phyloP scores from a whole-genome alignment of 1,139 yeast species.

The Wickerhamiella pararugosa region DNA sequence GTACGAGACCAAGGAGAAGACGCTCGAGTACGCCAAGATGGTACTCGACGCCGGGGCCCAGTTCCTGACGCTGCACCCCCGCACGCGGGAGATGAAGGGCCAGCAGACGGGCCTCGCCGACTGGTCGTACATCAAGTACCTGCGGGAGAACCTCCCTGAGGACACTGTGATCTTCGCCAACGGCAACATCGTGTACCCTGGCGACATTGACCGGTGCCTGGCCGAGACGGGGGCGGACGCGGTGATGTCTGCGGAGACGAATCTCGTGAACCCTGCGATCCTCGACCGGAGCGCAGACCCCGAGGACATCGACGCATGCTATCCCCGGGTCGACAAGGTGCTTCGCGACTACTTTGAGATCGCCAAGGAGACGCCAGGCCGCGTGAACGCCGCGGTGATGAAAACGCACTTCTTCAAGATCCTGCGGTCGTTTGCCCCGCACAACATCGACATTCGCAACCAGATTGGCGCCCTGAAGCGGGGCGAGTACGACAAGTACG shows the following conservation, averaged over 20 bases:
- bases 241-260: slow-evolving; percentile 96
- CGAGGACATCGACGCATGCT: slow-evolving; percentile 44
- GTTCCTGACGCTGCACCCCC: slow-evolving; percentile 84
- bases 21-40: slow-evolving; percentile 77
- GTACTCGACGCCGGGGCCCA: slow-evolving; percentile 94
- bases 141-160: slow-evolving; percentile 64
- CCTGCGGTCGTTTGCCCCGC: slow-evolving; percentile 59
- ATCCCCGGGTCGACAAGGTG: slow-evolving; percentile 73
- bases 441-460: slow-evolving; percentile 64
- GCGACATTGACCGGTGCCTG: slow-evolving; percentile 57
- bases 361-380: slow-evolving; percentile 48
- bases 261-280: slow-evolving; percentile 83
- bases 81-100: slow-evolving; percentile 96
- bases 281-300: slow-evolving; percentile 28
- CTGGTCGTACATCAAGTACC: slow-evolving; percentile 63
- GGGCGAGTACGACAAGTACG: slow-evolving; percentile 41
- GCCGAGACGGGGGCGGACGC: slow-evolving; percentile 62
- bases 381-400: slow-evolving; percentile 70
- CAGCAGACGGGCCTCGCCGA: slow-evolving; percentile 91
- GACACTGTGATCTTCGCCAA: slow-evolving; percentile 87
- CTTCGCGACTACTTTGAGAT: slow-evolving; percentile 81
- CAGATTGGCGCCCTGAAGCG: slow-evolving; percentile 42
- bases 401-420: slow-evolving; percentile 88
- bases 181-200: slow-evolving; percentile 79
- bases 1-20: slow-evolving; percentile 71